Percentiles rank a stretch among this genome's conserved stretches.
Evolutionary conservation across 345 rosid genomes (phyloP).

Genomic region (Acer yangbiense): DNA sequence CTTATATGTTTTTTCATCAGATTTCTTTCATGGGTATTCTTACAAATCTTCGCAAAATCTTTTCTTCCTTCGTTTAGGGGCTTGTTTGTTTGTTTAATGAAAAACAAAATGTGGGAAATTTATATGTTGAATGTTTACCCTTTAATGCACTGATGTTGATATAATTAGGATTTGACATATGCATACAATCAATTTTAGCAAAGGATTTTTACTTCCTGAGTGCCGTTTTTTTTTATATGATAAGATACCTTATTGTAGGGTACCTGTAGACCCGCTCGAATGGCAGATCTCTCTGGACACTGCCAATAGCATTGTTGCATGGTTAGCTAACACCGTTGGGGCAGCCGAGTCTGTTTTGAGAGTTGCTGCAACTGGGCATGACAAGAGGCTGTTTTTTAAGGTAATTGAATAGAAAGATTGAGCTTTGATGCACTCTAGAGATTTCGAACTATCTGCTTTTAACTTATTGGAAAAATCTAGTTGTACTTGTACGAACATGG

Average conservation of each 20-base stretch:
- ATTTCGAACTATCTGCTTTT: background rate
- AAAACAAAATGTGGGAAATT: background rate
- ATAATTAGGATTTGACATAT: too few relatives aligned
- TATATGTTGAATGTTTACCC: background rate
- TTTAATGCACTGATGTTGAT: background rate
- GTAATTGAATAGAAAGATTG: conserved; percentile 26
- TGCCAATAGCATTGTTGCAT: conserved; percentile 54
- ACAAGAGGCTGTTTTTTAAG: conserved; percentile 86
- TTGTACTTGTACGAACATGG: background rate
- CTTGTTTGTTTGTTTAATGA: background rate
- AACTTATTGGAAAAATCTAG: background rate
- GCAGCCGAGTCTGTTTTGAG: conserved; percentile 95
- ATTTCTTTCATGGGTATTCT: background rate
- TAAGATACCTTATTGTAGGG: conserved; percentile 41
- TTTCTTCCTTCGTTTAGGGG: background rate
- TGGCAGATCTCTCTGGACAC: conserved; percentile 98
- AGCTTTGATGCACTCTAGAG: conserved; percentile 4
- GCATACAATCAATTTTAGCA: background rate
- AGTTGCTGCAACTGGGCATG: conserved; percentile 98
- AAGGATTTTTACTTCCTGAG: background rate
- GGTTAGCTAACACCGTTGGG: conserved; percentile 90
- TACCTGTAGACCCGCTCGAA: conserved; percentile 94
- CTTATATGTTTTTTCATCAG: too few relatives aligned
- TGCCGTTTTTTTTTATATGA: background rate
- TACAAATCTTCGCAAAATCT: background rate